Percentiles rank a stretch among this genome's conserved stretches.
Conservation (phyloP, 1,284 basidiomycete genomes). For the Caloboletus firmus region DNA sequence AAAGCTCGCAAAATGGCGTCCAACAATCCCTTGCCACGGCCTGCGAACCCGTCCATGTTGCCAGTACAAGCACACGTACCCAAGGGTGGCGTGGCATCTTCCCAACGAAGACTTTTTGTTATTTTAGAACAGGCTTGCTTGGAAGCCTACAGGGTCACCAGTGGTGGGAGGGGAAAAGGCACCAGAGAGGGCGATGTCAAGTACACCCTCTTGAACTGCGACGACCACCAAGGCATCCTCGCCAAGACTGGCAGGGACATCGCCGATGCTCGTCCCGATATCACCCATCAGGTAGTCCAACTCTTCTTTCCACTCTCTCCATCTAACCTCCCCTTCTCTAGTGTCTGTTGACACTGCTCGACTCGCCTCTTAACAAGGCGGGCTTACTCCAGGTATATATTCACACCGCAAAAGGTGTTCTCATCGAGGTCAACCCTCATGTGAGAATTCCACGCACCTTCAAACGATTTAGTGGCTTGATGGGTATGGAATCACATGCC, state of each 20-base stretch:
- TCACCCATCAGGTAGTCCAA: constrained; percentile 88
- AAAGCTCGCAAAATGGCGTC: constrained; percentile 47
- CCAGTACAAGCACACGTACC: constrained; percentile 80
- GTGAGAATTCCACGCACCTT: constrained; percentile 98
- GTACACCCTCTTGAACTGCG: constrained; percentile 97
- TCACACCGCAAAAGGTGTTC: constrained; percentile 93
- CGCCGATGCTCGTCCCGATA: constrained; percentile 96
- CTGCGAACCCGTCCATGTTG: constrained; percentile 75
- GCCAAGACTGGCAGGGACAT: constrained; percentile 98
- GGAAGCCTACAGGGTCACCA: constrained; percentile 89
- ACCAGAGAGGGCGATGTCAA: constrained; percentile 79
- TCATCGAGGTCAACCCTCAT: constrained; percentile 98
- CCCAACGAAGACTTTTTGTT: constrained; percentile 80
- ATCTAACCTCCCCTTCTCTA: constrained; percentile 33
- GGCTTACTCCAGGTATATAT: constrained; percentile 98
- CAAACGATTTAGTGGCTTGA: constrained; percentile 97
- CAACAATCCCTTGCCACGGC: constrained; percentile 39
- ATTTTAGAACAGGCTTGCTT: constrained; percentile 93
- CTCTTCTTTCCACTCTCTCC: neutral
- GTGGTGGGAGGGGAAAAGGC: constrained; percentile 52
- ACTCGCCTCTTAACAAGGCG: constrained; percentile 98
- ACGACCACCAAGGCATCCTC: constrained; percentile 98
- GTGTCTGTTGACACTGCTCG: constrained; percentile 95
- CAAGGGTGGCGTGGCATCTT: constrained; percentile 57
- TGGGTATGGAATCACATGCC: constrained; percentile 67